Evolutionary conservation across 495 filamentous ascomycete species (phyloP).

Genomic region (Aspergillus conjunctus): DNA sequence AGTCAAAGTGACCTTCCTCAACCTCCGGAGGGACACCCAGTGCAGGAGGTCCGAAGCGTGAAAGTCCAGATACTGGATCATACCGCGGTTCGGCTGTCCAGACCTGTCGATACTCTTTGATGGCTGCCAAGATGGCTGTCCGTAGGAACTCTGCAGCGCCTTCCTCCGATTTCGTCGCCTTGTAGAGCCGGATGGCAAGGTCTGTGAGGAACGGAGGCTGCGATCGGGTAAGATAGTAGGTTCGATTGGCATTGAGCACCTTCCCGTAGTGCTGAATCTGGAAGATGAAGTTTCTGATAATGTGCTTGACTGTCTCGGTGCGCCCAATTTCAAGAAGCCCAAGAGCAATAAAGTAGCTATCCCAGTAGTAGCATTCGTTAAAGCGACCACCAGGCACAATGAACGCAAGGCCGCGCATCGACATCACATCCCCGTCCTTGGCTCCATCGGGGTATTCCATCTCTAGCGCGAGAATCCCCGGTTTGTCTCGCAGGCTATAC

Average conservation of each 20-base stretch:
- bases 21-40: conserved; percentile 6
- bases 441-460: conserved; percentile 8
- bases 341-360: conserved; percentile 7
- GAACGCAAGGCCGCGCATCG: conserved; percentile 6
- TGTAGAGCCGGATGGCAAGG: background rate
- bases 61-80: conserved; percentile 3
- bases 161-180: background rate
- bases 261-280: conserved; percentile 6
- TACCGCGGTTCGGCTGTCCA: conserved; percentile 4
- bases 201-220: conserved; percentile 7
- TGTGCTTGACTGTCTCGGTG: conserved; percentile 4
- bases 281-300: conserved; percentile 4
- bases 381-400: conserved; percentile 7
- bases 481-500: background rate
- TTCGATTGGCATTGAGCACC: conserved; percentile 5
- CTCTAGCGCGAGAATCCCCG: conserved; percentile 5
- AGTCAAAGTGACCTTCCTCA: conserved; percentile 6
- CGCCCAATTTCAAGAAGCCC: conserved; percentile 6
- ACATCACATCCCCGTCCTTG: background rate
- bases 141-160: conserved; percentile 1
- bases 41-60: conserved; percentile 6
- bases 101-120: conserved; percentile 8
- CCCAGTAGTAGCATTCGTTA: conserved; percentile 10
- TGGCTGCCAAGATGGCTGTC: background rate
- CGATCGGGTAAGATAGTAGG: conserved; percentile 2